Percentiles rank a stretch among this genome's conserved stretches.
Conservation (phyloP, 148 eudicot species). For the Camellia japonica region DNA sequence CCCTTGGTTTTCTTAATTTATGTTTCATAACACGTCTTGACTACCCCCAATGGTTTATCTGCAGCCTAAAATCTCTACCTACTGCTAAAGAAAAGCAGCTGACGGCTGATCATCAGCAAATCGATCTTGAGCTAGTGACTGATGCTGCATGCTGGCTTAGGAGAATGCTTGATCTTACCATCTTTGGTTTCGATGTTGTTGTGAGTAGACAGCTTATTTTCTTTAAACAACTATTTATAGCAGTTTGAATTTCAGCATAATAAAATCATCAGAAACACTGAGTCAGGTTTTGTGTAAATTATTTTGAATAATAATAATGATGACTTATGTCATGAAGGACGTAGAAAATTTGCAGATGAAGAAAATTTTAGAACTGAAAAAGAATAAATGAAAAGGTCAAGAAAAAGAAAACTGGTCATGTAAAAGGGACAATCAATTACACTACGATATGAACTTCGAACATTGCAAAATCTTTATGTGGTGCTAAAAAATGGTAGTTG, state of each 20-base stretch:
- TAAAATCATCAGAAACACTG: neutral
- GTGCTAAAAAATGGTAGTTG: neutral
- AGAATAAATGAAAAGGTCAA: neutral
- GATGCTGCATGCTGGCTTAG: slow-evolving; percentile 75
- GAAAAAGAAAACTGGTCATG: neutral
- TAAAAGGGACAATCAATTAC: neutral
- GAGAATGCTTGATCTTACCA: slow-evolving; percentile 68
- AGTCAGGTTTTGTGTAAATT: neutral
- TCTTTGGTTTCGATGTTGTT: slow-evolving; percentile 93
- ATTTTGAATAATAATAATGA: too few species aligned
- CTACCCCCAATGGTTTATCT: slow-evolving; percentile 1
- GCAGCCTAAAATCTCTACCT: slow-evolving; percentile 86
- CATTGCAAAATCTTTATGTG: neutral
- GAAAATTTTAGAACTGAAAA: neutral
- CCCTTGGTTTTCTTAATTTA: slow-evolving; percentile 9
- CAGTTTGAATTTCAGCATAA: neutral
- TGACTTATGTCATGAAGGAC: neutral
- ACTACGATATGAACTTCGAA: neutral
- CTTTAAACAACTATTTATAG: neutral
- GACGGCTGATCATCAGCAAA: slow-evolving; percentile 19
- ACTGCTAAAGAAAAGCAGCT: slow-evolving; percentile 39
- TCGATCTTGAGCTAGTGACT: slow-evolving; percentile 73
- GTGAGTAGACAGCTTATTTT: slow-evolving; percentile 48
- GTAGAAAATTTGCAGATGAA: neutral
- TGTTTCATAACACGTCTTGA: neutral